These are phyloP conservation scores for Wickerhamiella australiensis DNA, from an alignment of 805 yeast genomes.

Conservation along the genomic window DNA sequence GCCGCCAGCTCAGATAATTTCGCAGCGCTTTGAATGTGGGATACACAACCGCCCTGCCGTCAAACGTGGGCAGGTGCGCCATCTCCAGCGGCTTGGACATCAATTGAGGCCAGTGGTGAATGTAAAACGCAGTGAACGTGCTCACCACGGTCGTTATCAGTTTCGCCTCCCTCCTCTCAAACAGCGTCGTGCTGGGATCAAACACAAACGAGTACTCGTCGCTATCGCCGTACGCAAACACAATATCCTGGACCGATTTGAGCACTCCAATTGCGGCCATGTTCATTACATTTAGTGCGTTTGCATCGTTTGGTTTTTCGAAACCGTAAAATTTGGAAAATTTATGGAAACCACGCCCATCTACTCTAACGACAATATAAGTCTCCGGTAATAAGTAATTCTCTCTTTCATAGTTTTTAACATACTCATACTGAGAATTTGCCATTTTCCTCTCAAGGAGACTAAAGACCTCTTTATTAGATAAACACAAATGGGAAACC, in stretches of 20 bases:
- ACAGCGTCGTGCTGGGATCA: conserved; percentile 48
- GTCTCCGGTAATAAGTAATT: conserved; percentile 64
- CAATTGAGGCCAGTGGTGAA: conserved; percentile 48
- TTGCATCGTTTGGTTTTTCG: conserved; percentile 72
- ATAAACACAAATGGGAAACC: background rate
- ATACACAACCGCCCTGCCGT: conserved; percentile 78
- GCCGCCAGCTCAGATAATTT: conserved; percentile 90
- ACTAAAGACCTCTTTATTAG: background rate
- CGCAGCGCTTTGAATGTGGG: conserved; percentile 51
- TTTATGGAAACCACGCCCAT: conserved; percentile 84
- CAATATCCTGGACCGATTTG: conserved; percentile 54
- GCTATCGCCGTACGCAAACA: conserved; percentile 84
- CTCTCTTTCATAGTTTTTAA: conserved; percentile 65
- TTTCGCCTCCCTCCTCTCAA: conserved; percentile 75
- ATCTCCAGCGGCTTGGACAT: conserved; percentile 43
- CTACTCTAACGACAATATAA: conserved; percentile 72
- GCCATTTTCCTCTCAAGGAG: conserved; percentile 37
- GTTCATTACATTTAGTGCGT: conserved; percentile 74
- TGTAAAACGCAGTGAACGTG: conserved; percentile 66
- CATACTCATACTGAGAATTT: conserved; percentile 79
- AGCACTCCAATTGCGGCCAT: conserved; percentile 58
- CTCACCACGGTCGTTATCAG: conserved; percentile 72
- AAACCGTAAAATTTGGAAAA: conserved; percentile 64
- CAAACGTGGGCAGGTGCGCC: conserved; percentile 69
- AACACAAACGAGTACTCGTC: conserved; percentile 87